A percentile compares a stretch with the other conserved stretches of the same genome.
These are phyloP conservation scores for Leucocoprinus birnbaumii DNA, from an alignment of 768 basidiomycete genomes.

Conservation along the genomic window DNA sequence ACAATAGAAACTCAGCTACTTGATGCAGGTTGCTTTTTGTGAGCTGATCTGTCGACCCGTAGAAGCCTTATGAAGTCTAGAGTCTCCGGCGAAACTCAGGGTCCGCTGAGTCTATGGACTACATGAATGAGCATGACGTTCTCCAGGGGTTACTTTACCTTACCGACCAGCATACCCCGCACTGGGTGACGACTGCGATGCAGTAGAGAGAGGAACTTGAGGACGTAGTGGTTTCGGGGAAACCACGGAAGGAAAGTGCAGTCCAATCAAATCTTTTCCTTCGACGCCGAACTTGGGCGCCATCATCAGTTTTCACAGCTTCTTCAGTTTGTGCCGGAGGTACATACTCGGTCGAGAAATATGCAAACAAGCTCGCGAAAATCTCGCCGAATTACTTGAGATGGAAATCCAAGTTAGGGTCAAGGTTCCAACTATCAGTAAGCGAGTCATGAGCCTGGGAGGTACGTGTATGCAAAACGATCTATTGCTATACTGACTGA, in stretches of 20 bases:
- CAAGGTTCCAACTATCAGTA: neutral
- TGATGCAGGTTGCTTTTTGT: neutral
- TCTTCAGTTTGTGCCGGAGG: neutral
- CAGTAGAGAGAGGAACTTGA: neutral
- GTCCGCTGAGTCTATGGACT: neutral
- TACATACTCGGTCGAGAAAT: neutral
- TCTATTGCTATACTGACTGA: neutral
- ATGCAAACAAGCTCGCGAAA: conserved; percentile 3
- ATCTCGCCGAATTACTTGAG: conserved; percentile 9
- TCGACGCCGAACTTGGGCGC: neutral
- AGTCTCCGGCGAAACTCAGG: neutral
- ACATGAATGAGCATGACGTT: neutral
- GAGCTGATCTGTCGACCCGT: neutral
- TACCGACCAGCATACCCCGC: neutral
- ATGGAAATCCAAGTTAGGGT: neutral
- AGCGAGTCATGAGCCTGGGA: neutral
- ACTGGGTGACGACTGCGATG: neutral
- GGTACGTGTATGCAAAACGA: too few relatives aligned
- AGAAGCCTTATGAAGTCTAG: neutral
- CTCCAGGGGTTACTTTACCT: neutral
- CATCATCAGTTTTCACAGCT: neutral
- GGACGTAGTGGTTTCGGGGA: neutral
- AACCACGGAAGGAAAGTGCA: neutral
- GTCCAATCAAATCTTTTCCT: neutral
- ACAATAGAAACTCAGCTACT: neutral